A percentile compares a stretch with the other conserved stretches of the same genome.
Conservation (phyloP, 2,329 filamentous ascomycete genomes). For the Alternaria gansuensis region DNA sequence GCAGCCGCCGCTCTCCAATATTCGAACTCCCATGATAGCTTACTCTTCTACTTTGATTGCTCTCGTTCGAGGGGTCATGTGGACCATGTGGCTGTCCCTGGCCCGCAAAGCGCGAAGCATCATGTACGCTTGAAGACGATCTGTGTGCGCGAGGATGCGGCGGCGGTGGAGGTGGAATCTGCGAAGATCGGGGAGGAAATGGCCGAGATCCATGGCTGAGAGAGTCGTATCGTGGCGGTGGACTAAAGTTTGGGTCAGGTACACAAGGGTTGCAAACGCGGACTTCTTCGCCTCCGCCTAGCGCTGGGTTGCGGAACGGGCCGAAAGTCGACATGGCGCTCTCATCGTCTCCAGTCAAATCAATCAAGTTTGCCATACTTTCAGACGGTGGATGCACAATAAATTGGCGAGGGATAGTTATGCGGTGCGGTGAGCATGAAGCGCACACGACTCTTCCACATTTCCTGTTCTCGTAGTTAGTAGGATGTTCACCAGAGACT, state of each 20-base stretch:
- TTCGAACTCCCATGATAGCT: slow-evolving; percentile 38
- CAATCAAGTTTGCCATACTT: slow-evolving; percentile 47
- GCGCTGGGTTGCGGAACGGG: slow-evolving; percentile 56
- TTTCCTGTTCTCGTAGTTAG: slow-evolving; percentile 65
- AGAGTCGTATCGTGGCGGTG: slow-evolving; percentile 61
- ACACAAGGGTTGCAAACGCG: slow-evolving; percentile 77
- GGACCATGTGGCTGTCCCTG: slow-evolving; percentile 32
- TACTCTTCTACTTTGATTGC: slow-evolving; percentile 32
- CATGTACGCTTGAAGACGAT: slow-evolving; percentile 33
- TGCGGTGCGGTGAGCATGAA: slow-evolving; percentile 89
- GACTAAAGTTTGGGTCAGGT: slow-evolving; percentile 71
- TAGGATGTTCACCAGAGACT: background rate
- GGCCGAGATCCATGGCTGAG: slow-evolving; percentile 12
- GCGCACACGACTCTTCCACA: slow-evolving; percentile 92
- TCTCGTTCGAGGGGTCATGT: slow-evolving; percentile 33
- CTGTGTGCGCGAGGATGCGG: slow-evolving; percentile 34
- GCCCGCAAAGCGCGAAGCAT: slow-evolving; percentile 27
- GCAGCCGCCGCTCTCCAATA: slow-evolving; percentile 38
- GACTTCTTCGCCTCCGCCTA: slow-evolving; percentile 73
- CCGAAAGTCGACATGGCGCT: slow-evolving; percentile 41
- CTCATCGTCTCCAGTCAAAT: slow-evolving; percentile 56
- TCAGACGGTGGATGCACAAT: slow-evolving; percentile 75
- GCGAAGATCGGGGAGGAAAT: slow-evolving; percentile 19
- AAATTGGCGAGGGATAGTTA: slow-evolving; percentile 91
- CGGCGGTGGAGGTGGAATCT: slow-evolving; percentile 19